Conservation (phyloP, 495 filamentous ascomycete species). For the Tetracladium marchalianum region DNA sequence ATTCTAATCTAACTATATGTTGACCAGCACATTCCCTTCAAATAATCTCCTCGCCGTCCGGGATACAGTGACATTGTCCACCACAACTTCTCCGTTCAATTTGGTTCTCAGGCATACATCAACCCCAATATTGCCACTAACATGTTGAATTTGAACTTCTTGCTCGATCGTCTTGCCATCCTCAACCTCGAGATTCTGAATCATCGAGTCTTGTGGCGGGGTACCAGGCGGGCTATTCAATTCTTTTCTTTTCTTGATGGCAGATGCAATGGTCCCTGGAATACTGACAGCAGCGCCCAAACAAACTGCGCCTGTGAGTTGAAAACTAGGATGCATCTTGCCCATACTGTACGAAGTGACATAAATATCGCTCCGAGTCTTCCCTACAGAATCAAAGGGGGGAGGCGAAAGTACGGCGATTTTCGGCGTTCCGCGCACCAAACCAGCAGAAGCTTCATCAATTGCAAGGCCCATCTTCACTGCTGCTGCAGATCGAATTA, state of each 20-base stretch:
- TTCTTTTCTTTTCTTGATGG: conserved; percentile 14
- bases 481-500: conserved; percentile 48
- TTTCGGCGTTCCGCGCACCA: conserved; percentile 46
- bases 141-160: conserved; percentile 44
- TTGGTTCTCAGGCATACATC: background rate
- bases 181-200: conserved; percentile 1
- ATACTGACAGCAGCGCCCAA: conserved; percentile 42
- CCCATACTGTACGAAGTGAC: conserved; percentile 29
- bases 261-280: conserved; percentile 34
- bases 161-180: conserved; percentile 5
- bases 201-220: background rate
- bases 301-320: conserved; percentile 47
- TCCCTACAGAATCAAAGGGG: conserved; percentile 9
- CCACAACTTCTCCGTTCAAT: background rate
- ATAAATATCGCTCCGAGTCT: conserved; percentile 10
- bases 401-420: conserved; percentile 46
- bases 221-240: background rate
- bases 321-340: conserved; percentile 53
- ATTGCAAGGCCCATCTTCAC: conserved; percentile 47
- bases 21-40: conserved; percentile 1
- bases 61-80: background rate
- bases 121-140: conserved; percentile 37
- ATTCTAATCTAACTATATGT: background rate
- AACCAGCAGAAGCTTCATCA: conserved; percentile 29
- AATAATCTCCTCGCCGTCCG: conserved; percentile 5